Conservation (phyloP, 1,284 basidiomycete genomes). For the Sanguinoderma infundibulare region DNA sequence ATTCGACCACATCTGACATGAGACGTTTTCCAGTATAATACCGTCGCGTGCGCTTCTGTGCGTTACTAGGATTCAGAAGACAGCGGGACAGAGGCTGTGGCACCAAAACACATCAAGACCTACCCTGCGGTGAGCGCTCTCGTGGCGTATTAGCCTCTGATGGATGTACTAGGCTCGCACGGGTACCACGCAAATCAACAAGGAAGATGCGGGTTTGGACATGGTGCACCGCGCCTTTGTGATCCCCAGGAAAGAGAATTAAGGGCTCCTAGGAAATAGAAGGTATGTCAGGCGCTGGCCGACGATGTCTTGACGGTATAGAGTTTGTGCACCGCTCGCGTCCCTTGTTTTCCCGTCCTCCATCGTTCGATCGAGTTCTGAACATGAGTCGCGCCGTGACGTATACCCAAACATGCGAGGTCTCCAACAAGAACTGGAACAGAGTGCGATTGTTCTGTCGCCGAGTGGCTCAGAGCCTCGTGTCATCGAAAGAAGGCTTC, state of each 20-base stretch:
- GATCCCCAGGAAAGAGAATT: too few species aligned
- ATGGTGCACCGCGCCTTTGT: neutral
- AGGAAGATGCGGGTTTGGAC: neutral
- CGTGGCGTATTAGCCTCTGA: neutral
- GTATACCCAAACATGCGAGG: neutral
- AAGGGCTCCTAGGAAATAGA: neutral
- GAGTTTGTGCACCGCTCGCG: neutral
- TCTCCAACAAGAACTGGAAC: neutral
- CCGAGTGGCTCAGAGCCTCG: slow-evolving; percentile 11
- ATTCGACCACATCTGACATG: neutral
- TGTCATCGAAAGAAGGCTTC: neutral
- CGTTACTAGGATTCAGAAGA: neutral
- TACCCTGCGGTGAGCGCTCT: neutral
- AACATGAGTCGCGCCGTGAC: neutral
- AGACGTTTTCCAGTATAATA: neutral
- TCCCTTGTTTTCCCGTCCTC: neutral
- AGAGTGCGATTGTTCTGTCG: neutral
- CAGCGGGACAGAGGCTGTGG: neutral
- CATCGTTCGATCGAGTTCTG: neutral
- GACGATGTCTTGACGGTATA: neutral
- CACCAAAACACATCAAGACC: neutral
- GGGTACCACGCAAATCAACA: neutral
- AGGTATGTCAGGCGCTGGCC: neutral
- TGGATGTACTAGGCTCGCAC: neutral
- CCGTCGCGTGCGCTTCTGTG: neutral